Evolutionary conservation across 73 alveolate species (phyloP).

Genomic region (Tetrahymena elliotti): DNA sequence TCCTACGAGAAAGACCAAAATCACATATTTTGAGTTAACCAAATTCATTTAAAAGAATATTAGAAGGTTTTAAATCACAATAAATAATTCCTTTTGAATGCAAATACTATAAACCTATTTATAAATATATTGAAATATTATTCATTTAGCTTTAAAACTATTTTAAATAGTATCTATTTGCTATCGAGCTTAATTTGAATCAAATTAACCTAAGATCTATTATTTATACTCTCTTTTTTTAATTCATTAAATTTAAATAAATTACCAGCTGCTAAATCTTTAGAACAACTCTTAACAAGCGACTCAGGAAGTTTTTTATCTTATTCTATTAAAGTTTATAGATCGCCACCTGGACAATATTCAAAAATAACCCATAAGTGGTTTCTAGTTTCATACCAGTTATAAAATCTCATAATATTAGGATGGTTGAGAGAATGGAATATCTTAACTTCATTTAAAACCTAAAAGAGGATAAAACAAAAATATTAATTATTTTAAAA

Average conservation of each 20-base stretch:
- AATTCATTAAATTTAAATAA: background rate
- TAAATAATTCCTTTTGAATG: slow-evolving; percentile 93
- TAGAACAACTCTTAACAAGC: slow-evolving; percentile 47
- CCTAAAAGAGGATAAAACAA: background rate
- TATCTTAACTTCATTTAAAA: slow-evolving; percentile 41
- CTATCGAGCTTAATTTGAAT: background rate
- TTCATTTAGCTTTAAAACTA: background rate
- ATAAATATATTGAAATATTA: slow-evolving; percentile 37
- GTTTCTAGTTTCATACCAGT: slow-evolving; percentile 89
- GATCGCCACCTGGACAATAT: slow-evolving; percentile 92
- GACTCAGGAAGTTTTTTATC: slow-evolving; percentile 68
- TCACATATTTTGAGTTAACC: slow-evolving; percentile 91
- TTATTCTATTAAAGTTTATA: slow-evolving; percentile 64
- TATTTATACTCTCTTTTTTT: background rate
- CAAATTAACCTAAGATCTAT: background rate
- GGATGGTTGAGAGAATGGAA: slow-evolving; percentile 52
- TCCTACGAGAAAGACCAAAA: slow-evolving; percentile 81
- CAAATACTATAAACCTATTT: slow-evolving; percentile 60
- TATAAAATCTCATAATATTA: slow-evolving; percentile 71
- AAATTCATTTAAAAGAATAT: slow-evolving; percentile 89
- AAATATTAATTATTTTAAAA: background rate
- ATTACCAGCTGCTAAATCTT: slow-evolving; percentile 33
- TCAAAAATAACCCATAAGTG: slow-evolving; percentile 92
- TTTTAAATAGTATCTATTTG: background rate
- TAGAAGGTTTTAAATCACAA: slow-evolving; percentile 96